Evolutionary conservation across 805 yeast species (phyloP).

Genomic region (Suhomyces sp.): DNA sequence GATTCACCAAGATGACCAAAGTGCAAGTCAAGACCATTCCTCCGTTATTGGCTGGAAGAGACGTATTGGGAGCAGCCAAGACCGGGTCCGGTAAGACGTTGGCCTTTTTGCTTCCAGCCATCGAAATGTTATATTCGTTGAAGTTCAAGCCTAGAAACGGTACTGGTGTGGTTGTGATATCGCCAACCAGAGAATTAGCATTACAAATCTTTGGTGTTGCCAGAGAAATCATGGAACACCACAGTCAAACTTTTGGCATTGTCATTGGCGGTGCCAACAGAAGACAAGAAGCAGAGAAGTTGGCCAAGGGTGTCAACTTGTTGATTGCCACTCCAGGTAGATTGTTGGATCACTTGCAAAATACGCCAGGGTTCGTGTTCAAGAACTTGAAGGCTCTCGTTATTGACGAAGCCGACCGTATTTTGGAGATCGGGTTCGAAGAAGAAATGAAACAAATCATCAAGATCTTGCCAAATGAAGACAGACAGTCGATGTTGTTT

Average conservation of each 20-base stretch:
- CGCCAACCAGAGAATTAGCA: constrained; percentile 98
- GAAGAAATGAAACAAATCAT: constrained; percentile 98
- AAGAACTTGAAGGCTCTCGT: constrained; percentile 91
- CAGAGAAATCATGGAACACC: constrained; percentile 84
- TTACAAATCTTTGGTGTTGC: constrained; percentile 98
- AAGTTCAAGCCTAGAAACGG: constrained; percentile 98
- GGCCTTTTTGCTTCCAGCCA: constrained; percentile 94
- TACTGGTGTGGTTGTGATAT: constrained; percentile 91
- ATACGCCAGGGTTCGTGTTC: constrained; percentile 90
- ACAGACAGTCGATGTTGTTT: constrained; percentile 93
- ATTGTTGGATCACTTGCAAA: constrained; percentile 91
- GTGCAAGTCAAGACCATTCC: constrained; percentile 97
- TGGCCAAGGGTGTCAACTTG: constrained; percentile 88
- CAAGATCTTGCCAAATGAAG: constrained; percentile 86
- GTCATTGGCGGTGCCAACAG: constrained; percentile 99
- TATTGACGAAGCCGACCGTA: constrained; percentile 98
- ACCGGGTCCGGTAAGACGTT: constrained; percentile 98
- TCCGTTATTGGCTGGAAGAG: constrained; percentile 93
- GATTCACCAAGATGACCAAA: constrained; percentile 86
- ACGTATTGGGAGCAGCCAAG: constrained; percentile 98
- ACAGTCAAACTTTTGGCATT: constrained; percentile 91
- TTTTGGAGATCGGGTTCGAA: constrained; percentile 95
- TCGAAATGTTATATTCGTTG: constrained; percentile 83
- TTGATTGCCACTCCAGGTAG: constrained; percentile 98
- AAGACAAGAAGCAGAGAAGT: constrained; percentile 94